Percentiles rank a stretch among this genome's conserved stretches.
phyloP scores from a whole-genome alignment of 345 rosid species.

The Gossypium mustelinum region DNA sequence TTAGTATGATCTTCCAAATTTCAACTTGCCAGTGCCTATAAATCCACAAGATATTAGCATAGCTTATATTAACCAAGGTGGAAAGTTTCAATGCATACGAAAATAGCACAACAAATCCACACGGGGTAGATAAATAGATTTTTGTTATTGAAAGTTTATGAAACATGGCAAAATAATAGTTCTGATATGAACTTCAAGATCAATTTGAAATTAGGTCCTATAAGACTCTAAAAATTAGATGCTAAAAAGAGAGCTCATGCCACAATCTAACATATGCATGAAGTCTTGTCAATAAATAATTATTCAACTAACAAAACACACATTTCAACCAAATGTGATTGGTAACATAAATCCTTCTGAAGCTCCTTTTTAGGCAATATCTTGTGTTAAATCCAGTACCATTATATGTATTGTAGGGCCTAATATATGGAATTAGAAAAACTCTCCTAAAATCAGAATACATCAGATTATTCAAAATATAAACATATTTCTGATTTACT shows the following conservation, averaged over 20 bases:
- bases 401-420: background rate
- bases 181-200: background rate
- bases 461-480: background rate
- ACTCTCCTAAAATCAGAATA: background rate
- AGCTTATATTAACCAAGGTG: background rate
- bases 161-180: background rate
- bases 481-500: background rate
- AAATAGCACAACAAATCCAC: background rate
- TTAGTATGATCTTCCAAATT: background rate
- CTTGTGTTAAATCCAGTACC: background rate
- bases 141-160: background rate
- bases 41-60: background rate
- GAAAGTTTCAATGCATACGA: background rate
- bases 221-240: background rate
- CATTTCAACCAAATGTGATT: background rate
- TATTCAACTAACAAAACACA: background rate
- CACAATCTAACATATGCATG: background rate
- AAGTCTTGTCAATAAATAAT: background rate
- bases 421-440: background rate
- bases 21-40: constrained; percentile 5
- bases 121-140: background rate
- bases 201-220: background rate
- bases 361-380: background rate
- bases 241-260: background rate
- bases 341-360: background rate